phyloP scores from a whole-genome alignment of 2,329 filamentous ascomycete species.

The Fusarium sp. region DNA sequence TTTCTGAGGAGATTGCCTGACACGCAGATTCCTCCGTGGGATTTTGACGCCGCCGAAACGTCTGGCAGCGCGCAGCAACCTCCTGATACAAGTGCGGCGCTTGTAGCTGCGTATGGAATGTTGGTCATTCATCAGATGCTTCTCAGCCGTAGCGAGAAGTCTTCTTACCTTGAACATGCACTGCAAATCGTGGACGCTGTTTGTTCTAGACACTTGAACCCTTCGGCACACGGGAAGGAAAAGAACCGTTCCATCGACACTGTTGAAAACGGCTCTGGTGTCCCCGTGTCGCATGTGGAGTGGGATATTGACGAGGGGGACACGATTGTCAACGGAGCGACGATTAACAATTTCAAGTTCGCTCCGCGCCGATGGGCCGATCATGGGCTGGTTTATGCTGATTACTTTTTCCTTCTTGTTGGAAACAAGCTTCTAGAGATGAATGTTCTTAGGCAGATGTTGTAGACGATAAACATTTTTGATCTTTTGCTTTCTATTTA shows the following conservation, averaged over 20 bases:
- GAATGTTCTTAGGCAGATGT: slow-evolving; percentile 24
- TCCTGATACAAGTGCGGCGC: slow-evolving; percentile 52
- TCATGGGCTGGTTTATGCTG: slow-evolving; percentile 62
- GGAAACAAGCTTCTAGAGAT: slow-evolving; percentile 51
- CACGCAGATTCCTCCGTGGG: slow-evolving; percentile 56
- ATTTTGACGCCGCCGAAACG: slow-evolving; percentile 49
- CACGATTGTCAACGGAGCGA: slow-evolving; percentile 58
- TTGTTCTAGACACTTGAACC: slow-evolving; percentile 38
- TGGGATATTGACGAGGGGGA: slow-evolving; percentile 44
- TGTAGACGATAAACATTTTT: not conserved
- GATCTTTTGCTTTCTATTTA: not conserved
- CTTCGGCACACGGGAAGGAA: not conserved
- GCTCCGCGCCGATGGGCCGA: slow-evolving; percentile 58
- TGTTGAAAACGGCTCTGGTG: slow-evolving; percentile 32
- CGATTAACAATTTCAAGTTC: slow-evolving; percentile 60
- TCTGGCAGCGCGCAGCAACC: slow-evolving; percentile 32
- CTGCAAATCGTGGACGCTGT: slow-evolving; percentile 9
- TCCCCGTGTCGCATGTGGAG: not conserved
- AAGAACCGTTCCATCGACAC: slow-evolving; percentile 28
- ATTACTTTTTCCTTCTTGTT: slow-evolving; percentile 60
- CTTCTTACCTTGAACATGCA: slow-evolving; percentile 12
- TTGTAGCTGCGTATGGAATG: slow-evolving; percentile 55
- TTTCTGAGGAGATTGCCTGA: slow-evolving; percentile 52
- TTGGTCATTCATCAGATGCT: slow-evolving; percentile 50
- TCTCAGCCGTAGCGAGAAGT: slow-evolving; percentile 21